phyloP scores from a whole-genome alignment of 2,329 filamentous ascomycete species.

The Zymoseptoria ardabiliae region DNA sequence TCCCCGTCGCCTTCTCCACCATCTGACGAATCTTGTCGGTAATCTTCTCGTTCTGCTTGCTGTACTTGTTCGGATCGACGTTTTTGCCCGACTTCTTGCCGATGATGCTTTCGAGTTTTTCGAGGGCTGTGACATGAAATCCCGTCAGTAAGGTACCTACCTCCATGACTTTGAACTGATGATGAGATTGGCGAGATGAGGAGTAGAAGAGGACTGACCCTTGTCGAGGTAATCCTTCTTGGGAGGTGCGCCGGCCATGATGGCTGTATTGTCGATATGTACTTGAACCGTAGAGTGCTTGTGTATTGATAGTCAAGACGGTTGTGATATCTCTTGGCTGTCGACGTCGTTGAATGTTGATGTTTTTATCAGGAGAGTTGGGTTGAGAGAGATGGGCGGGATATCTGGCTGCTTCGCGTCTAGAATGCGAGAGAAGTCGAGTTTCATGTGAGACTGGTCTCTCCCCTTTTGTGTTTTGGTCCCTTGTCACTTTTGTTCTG shows the following conservation, averaged over 20 bases:
- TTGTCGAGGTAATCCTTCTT: slow-evolving; percentile 22
- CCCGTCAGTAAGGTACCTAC: too few relatives aligned
- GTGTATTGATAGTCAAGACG: background rate
- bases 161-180: background rate
- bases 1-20: slow-evolving; percentile 23
- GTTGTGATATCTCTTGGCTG: background rate
- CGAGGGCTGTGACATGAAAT: background rate
- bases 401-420: background rate
- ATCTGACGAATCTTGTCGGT: slow-evolving; percentile 19
- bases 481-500: background rate
- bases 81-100: slow-evolving; percentile 6
- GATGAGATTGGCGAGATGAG: background rate
- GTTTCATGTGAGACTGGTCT: background rate
- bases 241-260: background rate
- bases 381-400: background rate
- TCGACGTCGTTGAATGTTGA: background rate
- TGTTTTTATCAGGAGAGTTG: background rate
- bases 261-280: background rate
- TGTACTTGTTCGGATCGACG: slow-evolving; percentile 15
- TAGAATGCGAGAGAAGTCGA: background rate
- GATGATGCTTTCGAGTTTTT: slow-evolving; percentile 1
- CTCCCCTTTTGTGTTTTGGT: too few relatives aligned
- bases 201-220: slow-evolving; percentile 1
- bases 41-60: slow-evolving; percentile 21
- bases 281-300: background rate